Percentiles rank a stretch among this genome's conserved stretches.
phyloP scores from a whole-genome alignment of 768 basidiomycete genomes.

The Leucosporidium creatinivorum region DNA sequence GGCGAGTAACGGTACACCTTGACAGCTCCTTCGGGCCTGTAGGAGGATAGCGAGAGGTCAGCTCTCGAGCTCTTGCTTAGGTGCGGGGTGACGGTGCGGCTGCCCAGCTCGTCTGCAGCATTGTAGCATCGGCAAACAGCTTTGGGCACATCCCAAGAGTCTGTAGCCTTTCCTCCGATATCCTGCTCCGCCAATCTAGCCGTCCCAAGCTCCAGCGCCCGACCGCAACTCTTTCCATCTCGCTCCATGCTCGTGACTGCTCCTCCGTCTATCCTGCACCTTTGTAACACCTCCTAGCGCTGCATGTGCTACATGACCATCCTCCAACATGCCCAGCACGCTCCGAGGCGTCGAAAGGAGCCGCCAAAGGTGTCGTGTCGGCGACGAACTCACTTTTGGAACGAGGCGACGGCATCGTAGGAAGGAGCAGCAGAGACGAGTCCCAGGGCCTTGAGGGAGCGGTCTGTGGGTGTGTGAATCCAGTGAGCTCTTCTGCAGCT shows the following conservation, averaged over 20 bases:
- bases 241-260: neutral
- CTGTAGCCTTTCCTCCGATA: no score
- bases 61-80: neutral
- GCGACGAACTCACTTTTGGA: conserved; percentile 40
- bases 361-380: neutral
- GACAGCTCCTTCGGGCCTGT: conserved; percentile 27
- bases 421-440: conserved; percentile 74
- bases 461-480: conserved; percentile 51
- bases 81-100: neutral
- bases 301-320: neutral
- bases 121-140: no score
- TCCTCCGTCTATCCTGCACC: neutral
- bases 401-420: conserved; percentile 60
- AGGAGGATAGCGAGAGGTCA: neutral
- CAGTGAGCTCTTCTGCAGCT: neutral
- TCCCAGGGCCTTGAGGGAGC: conserved; percentile 88
- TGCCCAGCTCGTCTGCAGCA: no score
- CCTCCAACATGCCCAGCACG: neutral
- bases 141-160: no score
- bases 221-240: neutral
- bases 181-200: no score
- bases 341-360: neutral
- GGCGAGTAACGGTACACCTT: conserved; percentile 35
- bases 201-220: no score
- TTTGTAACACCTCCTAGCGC: neutral